Base-by-base conservation (phyloP, 2,329 filamentous ascomycete genomes). In the Colletotrichum plurivorum region DNA sequence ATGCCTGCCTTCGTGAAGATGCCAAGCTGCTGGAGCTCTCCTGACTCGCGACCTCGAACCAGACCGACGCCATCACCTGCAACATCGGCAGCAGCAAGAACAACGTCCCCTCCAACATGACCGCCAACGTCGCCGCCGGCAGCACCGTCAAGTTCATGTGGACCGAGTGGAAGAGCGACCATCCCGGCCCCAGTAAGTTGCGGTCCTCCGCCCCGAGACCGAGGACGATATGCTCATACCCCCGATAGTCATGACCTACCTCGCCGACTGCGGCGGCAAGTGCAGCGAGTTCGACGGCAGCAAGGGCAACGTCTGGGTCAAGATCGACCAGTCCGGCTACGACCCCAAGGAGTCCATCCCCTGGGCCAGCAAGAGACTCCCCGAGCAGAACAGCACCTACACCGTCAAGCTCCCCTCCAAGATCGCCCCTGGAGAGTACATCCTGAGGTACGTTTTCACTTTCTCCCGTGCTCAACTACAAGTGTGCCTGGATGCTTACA, bases 71-170 rank as follows among this genome's bases (percentile, higher is more conserved):
- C n/a, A 74, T 74, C 36, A 75, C 73, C 49, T 75, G 73, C 61
- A 75, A 85, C 59, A 85, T 87, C 63, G 82, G 80, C 73, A 86
- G 84, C 71, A 83, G 85, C 78, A 80, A 75, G 68, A 78, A 75
- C 41, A 80, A 79, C 5, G 76, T 71, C 2, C 77, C 82, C 2
- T 83, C 77, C 3, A 76, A 77, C 36, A 76, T 77, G 31, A 78
- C 79, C 56, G 82, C 81, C 18, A 75, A 73, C 1, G 79, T 84
- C 2, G 59, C 76, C 2, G 82, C 83, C 20, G 83, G 83, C 5
- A 78, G 78, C 70, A 78, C 76, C 67, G 75, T 85, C 60, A 79
- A 73, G 41, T 73, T 84, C 56, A 75, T 81, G 60, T 85, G 83
- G 83, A 78, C 72, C 20, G 74, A 73, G 1, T 85, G 83, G 84